Base-by-base conservation (phyloP, 768 basidiomycete species). In the Naganishia antarctica region DNA sequence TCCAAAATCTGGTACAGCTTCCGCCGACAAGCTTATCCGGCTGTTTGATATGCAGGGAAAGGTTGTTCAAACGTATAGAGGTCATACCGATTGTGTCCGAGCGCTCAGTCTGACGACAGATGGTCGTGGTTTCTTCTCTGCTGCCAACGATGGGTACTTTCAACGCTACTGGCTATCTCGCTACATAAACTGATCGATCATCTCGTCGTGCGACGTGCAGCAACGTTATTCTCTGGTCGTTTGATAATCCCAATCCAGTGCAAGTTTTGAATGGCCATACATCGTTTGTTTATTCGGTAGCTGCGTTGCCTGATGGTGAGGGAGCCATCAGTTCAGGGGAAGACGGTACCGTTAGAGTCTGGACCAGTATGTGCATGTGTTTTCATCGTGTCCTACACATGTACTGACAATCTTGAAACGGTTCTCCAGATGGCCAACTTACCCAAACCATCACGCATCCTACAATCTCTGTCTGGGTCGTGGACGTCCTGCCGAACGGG, bases 401-500 rank as follows among this genome's bases (percentile, higher is more conserved):
- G 49, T 57, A 25, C 34, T 50, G 43, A 1, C 25, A 37, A 12
- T 32, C 29, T 12, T 47, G 60, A 48, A 47, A 63, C 58, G 59
- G 45, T 46, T 46, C 45, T 40, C 13, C 32, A 90, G 93, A 91
- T 68, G 92, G 90, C 15, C 89, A 91, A 76, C 89, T 89, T 69
- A 78, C 83, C 6, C 94, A 99, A 77, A 88, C 87, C 11, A 85
- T 99, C 65, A 84, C 89, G 11, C 91, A 96, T 72, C 92, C 96
- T 7, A 91, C 91, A 8, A 90, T 94, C 62, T 97, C 94, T n/a
- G 90, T 99, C 1, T 99, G 96, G 96, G 80, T 89, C 2, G 90
- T 94, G 16, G 86, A 89, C 0, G 82, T 86, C 6, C 86, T 91
- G 82, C 86, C 90, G 0, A 91, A 91, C 66, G 86, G 89, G 34